Conservation (phyloP, 768 basidiomycete species). For the Boletus tomentosulus region DNA sequence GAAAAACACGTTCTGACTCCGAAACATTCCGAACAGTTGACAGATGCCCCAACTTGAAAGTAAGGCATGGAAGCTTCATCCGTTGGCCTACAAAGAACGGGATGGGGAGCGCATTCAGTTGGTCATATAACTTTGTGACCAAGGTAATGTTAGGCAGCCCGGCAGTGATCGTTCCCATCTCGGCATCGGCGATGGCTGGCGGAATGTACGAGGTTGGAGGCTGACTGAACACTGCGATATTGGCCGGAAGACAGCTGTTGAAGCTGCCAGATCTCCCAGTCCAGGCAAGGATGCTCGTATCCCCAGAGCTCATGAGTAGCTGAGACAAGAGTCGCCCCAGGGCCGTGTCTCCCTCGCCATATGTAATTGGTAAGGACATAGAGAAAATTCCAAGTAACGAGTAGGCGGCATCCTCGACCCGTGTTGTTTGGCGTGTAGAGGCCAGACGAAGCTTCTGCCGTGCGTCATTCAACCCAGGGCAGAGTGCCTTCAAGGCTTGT, state of each 20-base stretch:
- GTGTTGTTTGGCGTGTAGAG: no score
- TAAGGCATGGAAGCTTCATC: conserved; percentile 7
- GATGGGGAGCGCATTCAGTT: neutral
- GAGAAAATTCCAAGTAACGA: no score
- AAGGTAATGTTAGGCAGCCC: neutral
- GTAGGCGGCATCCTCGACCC: no score
- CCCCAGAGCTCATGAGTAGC: no score
- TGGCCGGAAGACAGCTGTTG: conserved; percentile 2
- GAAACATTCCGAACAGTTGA: neutral
- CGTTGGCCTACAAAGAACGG: neutral
- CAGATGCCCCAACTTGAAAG: neutral
- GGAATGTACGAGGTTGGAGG: neutral
- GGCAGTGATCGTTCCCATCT: neutral
- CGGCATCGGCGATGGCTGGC: neutral
- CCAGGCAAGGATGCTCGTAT: no score
- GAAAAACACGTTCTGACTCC: neutral
- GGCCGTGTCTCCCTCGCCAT: no score
- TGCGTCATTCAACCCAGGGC: no score
- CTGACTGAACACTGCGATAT: neutral
- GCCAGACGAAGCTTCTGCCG: neutral
- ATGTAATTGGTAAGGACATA: no score
- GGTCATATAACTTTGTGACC: neutral
- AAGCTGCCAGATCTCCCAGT: neutral
- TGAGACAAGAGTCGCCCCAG: no score
- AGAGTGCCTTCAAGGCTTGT: neutral